A percentile compares a stretch with the other conserved stretches of the same genome.
Conservation (phyloP, 2,329 filamentous ascomycete genomes). For the Sphaerostilbella broomeana region DNA sequence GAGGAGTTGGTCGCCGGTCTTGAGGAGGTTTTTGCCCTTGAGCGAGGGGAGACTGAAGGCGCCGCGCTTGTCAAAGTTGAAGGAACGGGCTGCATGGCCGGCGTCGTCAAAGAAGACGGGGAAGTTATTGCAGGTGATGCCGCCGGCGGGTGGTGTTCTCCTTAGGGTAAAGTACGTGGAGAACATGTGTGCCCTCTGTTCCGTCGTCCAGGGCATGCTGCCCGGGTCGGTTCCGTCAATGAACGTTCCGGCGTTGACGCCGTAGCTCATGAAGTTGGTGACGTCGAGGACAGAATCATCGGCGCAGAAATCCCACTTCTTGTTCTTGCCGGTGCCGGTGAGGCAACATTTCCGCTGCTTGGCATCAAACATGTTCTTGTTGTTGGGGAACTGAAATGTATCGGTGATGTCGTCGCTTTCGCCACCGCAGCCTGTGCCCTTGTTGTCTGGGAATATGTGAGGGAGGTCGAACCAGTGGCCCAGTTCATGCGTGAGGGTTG, state of each 20-base stretch:
- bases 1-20: background rate
- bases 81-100: background rate
- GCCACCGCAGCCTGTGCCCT: background rate
- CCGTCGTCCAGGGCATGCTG: constrained; percentile 1
- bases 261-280: constrained; percentile 4
- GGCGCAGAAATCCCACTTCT: constrained; percentile 1
- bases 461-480: constrained; percentile 1
- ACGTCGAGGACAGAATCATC: background rate
- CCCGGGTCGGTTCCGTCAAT: background rate
- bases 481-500: background rate
- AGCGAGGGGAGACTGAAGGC: background rate
- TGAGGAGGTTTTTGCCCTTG: background rate
- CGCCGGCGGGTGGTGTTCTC: background rate
- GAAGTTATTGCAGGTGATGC: constrained; percentile 2
- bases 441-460: constrained; percentile 1
- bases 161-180: constrained; percentile 1
- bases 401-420: constrained; percentile 1
- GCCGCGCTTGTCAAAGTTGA: background rate
- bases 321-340: background rate
- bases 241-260: background rate
- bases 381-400: constrained; percentile 3
- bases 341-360: background rate
- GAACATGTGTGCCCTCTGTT: constrained; percentile 3
- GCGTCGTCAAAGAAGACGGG: constrained; percentile 1
- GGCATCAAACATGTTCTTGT: background rate